Evolutionary conservation across 108 stramenopile genomes (phyloP), one percentile per base, ranked within the genome.

Genomic region (Mediolabrus comicus): DNA sequence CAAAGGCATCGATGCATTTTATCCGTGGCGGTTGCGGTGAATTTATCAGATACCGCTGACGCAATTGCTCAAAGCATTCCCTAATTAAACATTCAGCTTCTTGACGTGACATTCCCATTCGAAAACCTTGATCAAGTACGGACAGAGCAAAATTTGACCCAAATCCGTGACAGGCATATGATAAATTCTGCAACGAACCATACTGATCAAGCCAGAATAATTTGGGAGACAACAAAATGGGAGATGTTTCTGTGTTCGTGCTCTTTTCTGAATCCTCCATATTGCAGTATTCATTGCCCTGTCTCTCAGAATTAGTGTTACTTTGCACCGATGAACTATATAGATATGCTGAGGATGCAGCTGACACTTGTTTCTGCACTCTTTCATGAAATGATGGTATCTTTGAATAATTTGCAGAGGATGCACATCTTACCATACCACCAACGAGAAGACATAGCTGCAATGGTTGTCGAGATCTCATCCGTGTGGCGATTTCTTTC

Each of bases 191-290:
- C 32, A 84, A 70, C 9, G 91, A 87, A 12, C 91, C 91, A 59
- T 88, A 88, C 59, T 89, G 84, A 64, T 92, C 91, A 11, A 92
- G 63, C 91, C 91, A 89, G 67, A 82, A 89, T 26, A 92, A 71
- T 43, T 64, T 75, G 43, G 91, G 91, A 53, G 63, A 19, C 10
- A 62, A 43, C 26, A 61, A 58, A 43, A 59, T 36, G 41, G 59
- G 62, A 16, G 38, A 31, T 31, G 30, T 53, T n/a, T 11, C 1
- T 13, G 9, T 41, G 57, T 54, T n/a, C 14, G 0, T 51, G n/a
- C 59, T 24, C 16, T n/a, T 38, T 60, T n/a, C 34, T 41, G 34
- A 41, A 16, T 41, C 34, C n/a, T n/a, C n/a, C n/a, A n/a, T n/a
- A 41, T 62, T 24, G 54, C 28, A 14, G 54, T 5, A 26, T 25